Evolutionary conservation across 169 alveolate genomes (phyloP), one percentile per base, ranked within the genome.

Genomic region (Blepharisma undulans): DNA sequence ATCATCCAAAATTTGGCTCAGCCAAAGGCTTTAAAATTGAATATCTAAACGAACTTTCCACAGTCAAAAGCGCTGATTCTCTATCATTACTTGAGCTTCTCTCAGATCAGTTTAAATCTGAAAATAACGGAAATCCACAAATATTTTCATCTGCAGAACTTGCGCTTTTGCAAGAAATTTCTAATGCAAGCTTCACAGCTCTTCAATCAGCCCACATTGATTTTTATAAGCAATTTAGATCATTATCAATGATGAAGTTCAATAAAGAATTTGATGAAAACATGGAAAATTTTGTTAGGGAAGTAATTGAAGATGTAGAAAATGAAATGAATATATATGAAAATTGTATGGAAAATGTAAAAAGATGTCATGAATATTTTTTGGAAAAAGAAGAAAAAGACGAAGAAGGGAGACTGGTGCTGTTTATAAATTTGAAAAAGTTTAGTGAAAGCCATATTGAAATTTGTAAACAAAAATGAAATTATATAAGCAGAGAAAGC

Each of bases 1-100:
- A 29, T 29, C 29, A 74, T 74, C 80, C 80, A 25, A 74, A 74
- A 25, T 74, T 74, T 29, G 80, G 80, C 80, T 25, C 29, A 22
- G 80, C 80, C 80, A 74, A 74, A 74, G 80, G 80, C 80, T 74
- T 74, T 74, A 29, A 29, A 74, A 74, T 74, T 74, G 80, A 74
- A 74, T 25, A 25, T 25, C 80, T 74, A 14, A 74, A 74, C 7
- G 80, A 74, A 18, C 33, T 74, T 25, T 1, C 10, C 4, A 8
- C 48, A 0, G 16, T 74, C 80, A 74, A 74, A 74, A 74, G 80
- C 18, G 80, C 18, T 0, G 80, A 74, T 29, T 74, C 80, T 29
- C 10, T 22, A 25, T 25, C 80, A 4, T 74, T 74, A 25, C 48
- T 74, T 25, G 80, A 74, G 27, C 12, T 22, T 8, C 10, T 74